Evolutionary conservation across 169 alveolate species (phyloP).

Genomic region (Plasmodium fragile): DNA sequence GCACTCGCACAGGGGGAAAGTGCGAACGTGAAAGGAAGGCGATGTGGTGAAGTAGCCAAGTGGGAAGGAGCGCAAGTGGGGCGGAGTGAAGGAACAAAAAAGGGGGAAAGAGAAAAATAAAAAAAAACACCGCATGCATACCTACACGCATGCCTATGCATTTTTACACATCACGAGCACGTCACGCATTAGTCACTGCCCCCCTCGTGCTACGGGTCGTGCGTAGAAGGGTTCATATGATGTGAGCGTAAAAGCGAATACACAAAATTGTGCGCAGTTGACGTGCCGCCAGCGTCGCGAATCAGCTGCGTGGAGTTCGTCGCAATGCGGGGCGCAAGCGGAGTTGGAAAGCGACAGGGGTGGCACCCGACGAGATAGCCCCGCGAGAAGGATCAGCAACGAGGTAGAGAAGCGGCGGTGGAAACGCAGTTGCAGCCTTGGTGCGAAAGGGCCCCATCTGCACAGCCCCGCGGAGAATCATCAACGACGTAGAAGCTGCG

Average conservation of each 20-base stretch:
- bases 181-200: not conserved
- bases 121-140: not conserved
- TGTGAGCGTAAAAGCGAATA: not conserved
- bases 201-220: not conserved
- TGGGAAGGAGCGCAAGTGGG: not conserved
- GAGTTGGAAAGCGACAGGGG: not conserved
- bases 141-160: not conserved
- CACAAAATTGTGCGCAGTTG: not conserved
- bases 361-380: no score
- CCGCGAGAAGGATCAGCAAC: no score
- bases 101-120: not conserved
- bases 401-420: no score
- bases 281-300: not conserved
- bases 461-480: no score
- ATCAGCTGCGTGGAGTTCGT: not conserved
- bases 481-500: no score
- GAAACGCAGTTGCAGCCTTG: not conserved
- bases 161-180: not conserved
- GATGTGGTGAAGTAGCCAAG: not conserved
- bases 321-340: not conserved
- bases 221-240: not conserved
- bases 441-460: no score
- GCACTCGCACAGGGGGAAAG: not conserved
- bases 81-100: not conserved
- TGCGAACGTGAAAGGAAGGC: not conserved